Conservation (phyloP, 352 stramenopile genomes). For the Globisporangium paddicum region DNA sequence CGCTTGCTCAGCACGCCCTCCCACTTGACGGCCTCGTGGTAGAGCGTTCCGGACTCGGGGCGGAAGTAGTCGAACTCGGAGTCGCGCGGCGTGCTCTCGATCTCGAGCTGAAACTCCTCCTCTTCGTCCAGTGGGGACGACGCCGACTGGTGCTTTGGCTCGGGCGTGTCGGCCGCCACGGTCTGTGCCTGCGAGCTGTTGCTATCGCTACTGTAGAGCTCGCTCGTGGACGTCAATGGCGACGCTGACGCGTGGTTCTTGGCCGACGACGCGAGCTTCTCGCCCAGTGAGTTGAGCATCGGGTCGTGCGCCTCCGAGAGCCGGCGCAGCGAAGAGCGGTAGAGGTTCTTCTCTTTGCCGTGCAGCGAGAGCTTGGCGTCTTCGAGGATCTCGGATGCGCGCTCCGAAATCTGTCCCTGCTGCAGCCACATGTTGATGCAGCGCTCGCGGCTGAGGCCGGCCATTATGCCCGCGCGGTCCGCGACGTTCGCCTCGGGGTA, state of each 20-base stretch:
- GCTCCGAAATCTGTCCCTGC: constrained; percentile 76
- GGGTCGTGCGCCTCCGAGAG: constrained; percentile 68
- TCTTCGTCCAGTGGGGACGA: neutral
- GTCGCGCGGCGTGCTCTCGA: constrained; percentile 11
- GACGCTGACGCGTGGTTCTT: constrained; percentile 14
- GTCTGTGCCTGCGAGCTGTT: neutral
- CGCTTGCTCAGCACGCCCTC: constrained; percentile 75
- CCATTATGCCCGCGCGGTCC: constrained; percentile 6
- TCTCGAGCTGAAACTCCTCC: constrained; percentile 5
- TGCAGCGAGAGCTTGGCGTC: constrained; percentile 75
- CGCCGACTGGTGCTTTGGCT: neutral
- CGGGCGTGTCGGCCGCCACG: neutral
- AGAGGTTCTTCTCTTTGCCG: constrained; percentile 82
- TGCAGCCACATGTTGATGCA: constrained; percentile 82
- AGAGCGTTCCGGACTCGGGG: constrained; percentile 57
- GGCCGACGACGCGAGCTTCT: constrained; percentile 47
- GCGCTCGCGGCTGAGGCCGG: constrained; percentile 38
- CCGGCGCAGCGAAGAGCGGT: constrained; percentile 47
- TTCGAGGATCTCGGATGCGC: constrained; percentile 77
- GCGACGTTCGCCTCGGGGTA: constrained; percentile 6
- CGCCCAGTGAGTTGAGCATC: constrained; percentile 56
- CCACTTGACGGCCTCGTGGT: constrained; percentile 83
- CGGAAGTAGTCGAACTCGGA: constrained; percentile 37
- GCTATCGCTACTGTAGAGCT: constrained; percentile 9
- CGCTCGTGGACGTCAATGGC: constrained; percentile 14